Evolutionary conservation across 345 rosid species (phyloP).

Genomic region (Eucalyptus globulus): DNA sequence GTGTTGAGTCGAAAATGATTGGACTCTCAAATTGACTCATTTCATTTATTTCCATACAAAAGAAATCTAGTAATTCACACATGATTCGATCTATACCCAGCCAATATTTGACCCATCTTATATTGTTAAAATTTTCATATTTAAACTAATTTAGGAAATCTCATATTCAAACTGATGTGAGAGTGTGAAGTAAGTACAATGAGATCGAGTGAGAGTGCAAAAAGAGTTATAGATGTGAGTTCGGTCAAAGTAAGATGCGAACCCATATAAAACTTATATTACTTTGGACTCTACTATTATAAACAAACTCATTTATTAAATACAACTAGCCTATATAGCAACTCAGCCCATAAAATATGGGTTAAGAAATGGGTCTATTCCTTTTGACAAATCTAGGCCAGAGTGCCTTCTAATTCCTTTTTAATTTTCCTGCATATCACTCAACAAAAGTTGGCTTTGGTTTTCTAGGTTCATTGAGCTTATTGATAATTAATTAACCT

Average conservation of each 20-base stretch:
- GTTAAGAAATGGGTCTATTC: neutral
- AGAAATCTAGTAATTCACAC: too few species aligned
- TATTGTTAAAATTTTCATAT: too few species aligned
- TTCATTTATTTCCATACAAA: too few species aligned
- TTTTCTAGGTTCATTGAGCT: neutral
- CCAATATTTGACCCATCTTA: neutral
- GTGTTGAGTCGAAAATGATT: neutral
- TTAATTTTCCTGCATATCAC: neutral
- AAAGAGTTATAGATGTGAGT: too few species aligned
- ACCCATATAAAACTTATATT: too few species aligned
- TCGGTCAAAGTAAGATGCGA: neutral
- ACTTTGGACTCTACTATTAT: too few species aligned
- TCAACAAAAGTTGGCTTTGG: neutral
- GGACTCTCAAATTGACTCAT: neutral
- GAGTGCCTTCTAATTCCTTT: too few species aligned
- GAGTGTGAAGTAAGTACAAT: neutral
- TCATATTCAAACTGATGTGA: neutral
- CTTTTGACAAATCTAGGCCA: neutral
- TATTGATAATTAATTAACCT: neutral
- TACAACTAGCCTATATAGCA: rapidly evolving
- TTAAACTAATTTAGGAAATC: too few species aligned
- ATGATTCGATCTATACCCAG: rapidly evolving
- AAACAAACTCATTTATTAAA: neutral
- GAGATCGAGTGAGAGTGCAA: neutral
- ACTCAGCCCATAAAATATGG: neutral